A percentile compares a stretch with the other conserved stretches of the same genome.
These are phyloP conservation scores for Cladophialophora psammophila DNA, from an alignment of 2,329 filamentous ascomycete genomes.

Conservation along the genomic window DNA sequence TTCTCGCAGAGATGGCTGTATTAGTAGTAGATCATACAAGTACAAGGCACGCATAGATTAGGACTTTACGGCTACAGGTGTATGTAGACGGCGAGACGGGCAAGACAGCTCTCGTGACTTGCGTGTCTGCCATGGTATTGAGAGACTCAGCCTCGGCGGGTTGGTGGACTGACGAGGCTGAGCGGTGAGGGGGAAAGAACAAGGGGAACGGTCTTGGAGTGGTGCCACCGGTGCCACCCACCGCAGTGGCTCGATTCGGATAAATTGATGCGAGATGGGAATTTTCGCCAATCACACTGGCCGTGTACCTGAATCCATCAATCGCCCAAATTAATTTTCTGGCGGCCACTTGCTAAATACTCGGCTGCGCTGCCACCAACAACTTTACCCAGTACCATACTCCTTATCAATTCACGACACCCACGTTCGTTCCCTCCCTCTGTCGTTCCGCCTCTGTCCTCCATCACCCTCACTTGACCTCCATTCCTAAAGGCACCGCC, in stretches of 20 bases:
- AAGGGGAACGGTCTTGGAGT: neutral
- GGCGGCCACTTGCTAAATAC: neutral
- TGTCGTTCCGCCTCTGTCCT: neutral
- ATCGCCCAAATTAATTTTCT: conserved; percentile 19
- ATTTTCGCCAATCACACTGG: conserved; percentile 25
- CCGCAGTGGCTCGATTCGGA: conserved; percentile 31
- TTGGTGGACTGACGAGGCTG: neutral
- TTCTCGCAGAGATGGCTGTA: neutral
- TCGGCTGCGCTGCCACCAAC: conserved; percentile 2
- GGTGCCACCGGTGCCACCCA: neutral
- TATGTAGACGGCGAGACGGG: neutral
- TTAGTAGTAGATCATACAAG: conserved; percentile 5
- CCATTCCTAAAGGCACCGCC: neutral
- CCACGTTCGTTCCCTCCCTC: neutral
- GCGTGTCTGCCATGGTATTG: too few relatives aligned
- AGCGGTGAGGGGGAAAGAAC: neutral
- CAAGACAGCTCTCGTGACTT: neutral
- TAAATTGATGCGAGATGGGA: conserved; percentile 11
- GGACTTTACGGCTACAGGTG: neutral
- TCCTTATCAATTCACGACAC: conserved; percentile 3
- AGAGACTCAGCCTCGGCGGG: neutral
- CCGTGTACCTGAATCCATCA: conserved; percentile 21
- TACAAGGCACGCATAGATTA: neutral
- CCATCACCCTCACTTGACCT: neutral
- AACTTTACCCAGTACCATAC: neutral